These are phyloP conservation scores for Pedinophyceae sp. DNA, from an alignment of 139 green algal genomes.

Conservation along the genomic window DNA sequence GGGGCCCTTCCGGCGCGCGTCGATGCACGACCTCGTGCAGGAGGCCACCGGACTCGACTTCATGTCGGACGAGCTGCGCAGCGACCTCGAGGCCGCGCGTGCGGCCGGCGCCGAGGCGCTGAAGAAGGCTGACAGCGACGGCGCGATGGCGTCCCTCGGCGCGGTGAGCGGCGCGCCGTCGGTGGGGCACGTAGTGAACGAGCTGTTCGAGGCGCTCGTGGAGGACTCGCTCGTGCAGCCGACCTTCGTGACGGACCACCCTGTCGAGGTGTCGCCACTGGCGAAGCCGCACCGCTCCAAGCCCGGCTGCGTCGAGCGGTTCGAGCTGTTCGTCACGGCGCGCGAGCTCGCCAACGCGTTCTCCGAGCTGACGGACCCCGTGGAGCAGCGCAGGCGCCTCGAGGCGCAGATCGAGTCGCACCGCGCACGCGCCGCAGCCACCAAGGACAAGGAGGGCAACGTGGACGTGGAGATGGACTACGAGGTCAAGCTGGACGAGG, in stretches of 20 bases:
- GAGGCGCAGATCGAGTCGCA: conserved; percentile 65
- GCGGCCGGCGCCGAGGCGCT: conserved; percentile 22
- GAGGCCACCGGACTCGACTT: conserved; percentile 30
- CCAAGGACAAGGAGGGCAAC: conserved; percentile 17
- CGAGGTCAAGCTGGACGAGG: conserved; percentile 76
- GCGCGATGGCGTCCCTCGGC: background rate
- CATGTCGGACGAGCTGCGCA: background rate
- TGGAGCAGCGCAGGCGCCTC: conserved; percentile 83
- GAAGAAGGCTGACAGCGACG: conserved; percentile 3
- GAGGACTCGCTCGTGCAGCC: conserved; percentile 63
- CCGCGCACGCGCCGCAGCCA: conserved; percentile 4
- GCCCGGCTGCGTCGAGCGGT: conserved; percentile 74
- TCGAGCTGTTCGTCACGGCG: conserved; percentile 92
- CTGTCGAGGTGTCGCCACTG: conserved; percentile 82
- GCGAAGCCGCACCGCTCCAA: conserved; percentile 80
- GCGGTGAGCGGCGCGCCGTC: conserved; percentile 10
- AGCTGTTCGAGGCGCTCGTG: conserved; percentile 84
- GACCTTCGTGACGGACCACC: conserved; percentile 94
- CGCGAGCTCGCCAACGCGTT: conserved; percentile 94
- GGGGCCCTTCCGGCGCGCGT: conserved; percentile 64
- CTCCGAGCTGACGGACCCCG: conserved; percentile 87
- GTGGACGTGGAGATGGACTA: conserved; percentile 17
- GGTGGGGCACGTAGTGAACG: conserved; percentile 66
- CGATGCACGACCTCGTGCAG: conserved; percentile 79
- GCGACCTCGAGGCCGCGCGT: conserved; percentile 22